Evolutionary conservation across 768 basidiomycete species (phyloP).

Genomic region (Hortiboletus flavorubellus): DNA sequence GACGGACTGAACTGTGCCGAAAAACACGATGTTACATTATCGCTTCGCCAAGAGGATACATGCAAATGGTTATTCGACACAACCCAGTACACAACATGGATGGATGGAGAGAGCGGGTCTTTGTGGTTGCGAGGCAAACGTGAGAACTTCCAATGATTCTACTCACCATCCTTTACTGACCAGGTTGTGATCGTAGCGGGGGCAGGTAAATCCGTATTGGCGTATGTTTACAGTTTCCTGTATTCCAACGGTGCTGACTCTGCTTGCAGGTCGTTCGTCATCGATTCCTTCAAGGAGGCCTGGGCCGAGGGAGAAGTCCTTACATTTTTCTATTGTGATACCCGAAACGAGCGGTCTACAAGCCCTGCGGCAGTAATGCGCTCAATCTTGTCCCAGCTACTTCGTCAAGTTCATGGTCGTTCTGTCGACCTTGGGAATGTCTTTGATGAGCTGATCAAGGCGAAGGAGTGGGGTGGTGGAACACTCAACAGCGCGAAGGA

Average conservation of each 20-base stretch:
- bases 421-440: neutral
- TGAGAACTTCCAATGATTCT: neutral
- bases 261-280: neutral
- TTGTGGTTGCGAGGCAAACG: slow-evolving; percentile 1
- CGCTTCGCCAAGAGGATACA: neutral
- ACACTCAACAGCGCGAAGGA: neutral
- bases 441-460: neutral
- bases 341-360: neutral
- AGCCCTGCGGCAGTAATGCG: neutral
- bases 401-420: neutral
- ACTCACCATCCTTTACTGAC: neutral
- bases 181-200: neutral
- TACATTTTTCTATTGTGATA: neutral
- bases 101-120: neutral
- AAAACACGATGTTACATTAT: neutral
- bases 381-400: neutral
- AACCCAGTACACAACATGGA: neutral
- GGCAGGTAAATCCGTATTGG: neutral
- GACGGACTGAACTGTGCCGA: neutral
- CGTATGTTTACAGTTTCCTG: neutral
- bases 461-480: neutral
- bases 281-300: neutral
- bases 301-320: neutral
- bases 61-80: slow-evolving; percentile 3
- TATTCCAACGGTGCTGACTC: neutral